Base-by-base conservation (phyloP, 768 basidiomycete genomes). In the Leccinum barrowsii region DNA sequence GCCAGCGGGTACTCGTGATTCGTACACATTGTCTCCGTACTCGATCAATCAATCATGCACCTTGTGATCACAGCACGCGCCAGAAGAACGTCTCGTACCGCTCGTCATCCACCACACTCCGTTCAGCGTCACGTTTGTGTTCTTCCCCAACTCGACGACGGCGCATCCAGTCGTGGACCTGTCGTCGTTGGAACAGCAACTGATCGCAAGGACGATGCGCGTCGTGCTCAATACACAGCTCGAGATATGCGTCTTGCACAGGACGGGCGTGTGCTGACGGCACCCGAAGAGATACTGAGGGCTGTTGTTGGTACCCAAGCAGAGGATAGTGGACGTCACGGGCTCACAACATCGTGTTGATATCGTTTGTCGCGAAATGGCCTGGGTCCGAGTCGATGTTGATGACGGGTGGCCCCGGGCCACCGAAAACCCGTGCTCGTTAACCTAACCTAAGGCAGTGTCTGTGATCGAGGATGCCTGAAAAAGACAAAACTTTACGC, bases 61-160 rank as follows among this genome's bases (percentile, higher is more conserved):
- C 35, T 24, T 46, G 28, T 26, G 26, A 8, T 60, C 53, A 1
- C 62, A 98, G 94, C 93, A 97, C 68, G 77, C 83, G 12, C 88
- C 94, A 10, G 80, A 86, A 4, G 90, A 92, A 71, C 85, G 96
- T 52, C 96, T 95, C 0, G 82, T 97, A 13, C 90, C 94, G 0
- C 80, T 98, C 13, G 85, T 95, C 5, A 88, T 98, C 58, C 94
- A 98, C 67, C 96, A 98, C 69, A 89, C 85, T 0, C 96, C 97
- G 0, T 90, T 90, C 62, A 96, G 94, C 70, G 80, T 98, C 66
- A 93, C 95, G 0, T 98, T 98, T 72, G 95, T 94, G 0, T 94
- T 94, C 75, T 97, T 93, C 68, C 77, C 82, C 2, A 65, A 65
- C 56, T 59, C 60, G 40, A 34, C 72, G 5, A 72, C 80, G 7